Percentiles rank a stretch among this genome's conserved stretches.
Evolutionary conservation across 2,329 filamentous ascomycete genomes (phyloP).

Genomic region (Boeremia exigua): DNA sequence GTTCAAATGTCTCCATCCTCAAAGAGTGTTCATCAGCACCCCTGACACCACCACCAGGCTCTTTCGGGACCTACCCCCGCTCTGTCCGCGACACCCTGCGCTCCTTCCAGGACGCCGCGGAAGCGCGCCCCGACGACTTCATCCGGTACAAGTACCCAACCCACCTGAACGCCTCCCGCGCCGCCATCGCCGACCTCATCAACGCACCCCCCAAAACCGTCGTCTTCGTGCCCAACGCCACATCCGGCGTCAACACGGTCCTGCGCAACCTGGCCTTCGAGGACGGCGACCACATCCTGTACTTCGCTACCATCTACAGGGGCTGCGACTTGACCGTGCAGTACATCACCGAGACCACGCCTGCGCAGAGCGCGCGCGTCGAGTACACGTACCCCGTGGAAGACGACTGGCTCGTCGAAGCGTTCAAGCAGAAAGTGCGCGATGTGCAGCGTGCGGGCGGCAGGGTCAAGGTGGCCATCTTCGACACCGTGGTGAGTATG

Average conservation of each 20-base stretch:
- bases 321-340: conserved; percentile 76
- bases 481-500: conserved; percentile 79
- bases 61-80: conserved; percentile 77
- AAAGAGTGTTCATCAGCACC: neutral
- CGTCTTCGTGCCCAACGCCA: conserved; percentile 84
- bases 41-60: conserved; percentile 56
- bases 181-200: conserved; percentile 65
- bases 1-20: neutral
- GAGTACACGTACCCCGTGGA: conserved; percentile 70
- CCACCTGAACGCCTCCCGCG: conserved; percentile 69
- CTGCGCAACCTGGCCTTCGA: conserved; percentile 76
- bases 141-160: conserved; percentile 71
- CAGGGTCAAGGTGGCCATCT: conserved; percentile 71
- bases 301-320: conserved; percentile 80
- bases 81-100: conserved; percentile 65
- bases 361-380: conserved; percentile 61
- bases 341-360: conserved; percentile 72
- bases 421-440: conserved; percentile 66
- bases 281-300: conserved; percentile 75
- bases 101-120: conserved; percentile 69
- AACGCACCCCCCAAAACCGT: conserved; percentile 69
- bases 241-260: conserved; percentile 77
- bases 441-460: conserved; percentile 62
- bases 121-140: conserved; percentile 76
- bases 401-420: conserved; percentile 68